Percentiles rank a stretch among this genome's conserved stretches.
These are phyloP conservation scores for Russula earlei DNA, from an alignment of 768 basidiomycete genomes.

Conservation along the genomic window DNA sequence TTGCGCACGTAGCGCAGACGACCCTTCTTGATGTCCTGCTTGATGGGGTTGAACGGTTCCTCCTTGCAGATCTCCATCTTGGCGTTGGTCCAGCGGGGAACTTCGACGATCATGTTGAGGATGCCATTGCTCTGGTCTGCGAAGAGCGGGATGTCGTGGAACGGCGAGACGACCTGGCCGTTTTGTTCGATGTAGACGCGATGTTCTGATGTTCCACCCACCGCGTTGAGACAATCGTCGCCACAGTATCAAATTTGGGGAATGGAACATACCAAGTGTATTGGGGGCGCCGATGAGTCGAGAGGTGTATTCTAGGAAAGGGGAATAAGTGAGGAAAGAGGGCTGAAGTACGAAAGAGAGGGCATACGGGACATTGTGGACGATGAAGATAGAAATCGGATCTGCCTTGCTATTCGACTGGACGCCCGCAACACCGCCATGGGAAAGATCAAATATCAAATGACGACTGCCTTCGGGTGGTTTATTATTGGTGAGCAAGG, in stretches of 20 bases:
- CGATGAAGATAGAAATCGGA: slow-evolving; percentile 44
- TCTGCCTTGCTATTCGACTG: slow-evolving; percentile 52
- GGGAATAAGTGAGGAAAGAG: not conserved
- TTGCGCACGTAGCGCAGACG: slow-evolving; percentile 95
- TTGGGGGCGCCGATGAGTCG: slow-evolving; percentile 83
- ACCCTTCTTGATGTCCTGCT: slow-evolving; percentile 97
- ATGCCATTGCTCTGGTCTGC: slow-evolving; percentile 91
- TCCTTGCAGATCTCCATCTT: slow-evolving; percentile 99
- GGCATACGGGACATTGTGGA: slow-evolving; percentile 50
- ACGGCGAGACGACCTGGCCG: slow-evolving; percentile 72
- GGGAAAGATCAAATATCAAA: not conserved
- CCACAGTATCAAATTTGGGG: not conserved
- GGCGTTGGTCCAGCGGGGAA: slow-evolving; percentile 99
- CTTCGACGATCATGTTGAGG: slow-evolving; percentile 98
- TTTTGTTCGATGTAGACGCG: slow-evolving; percentile 91
- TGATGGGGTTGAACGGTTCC: slow-evolving; percentile 99
- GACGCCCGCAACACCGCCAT: slow-evolving; percentile 11
- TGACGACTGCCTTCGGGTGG: not conserved
- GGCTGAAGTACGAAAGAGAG: slow-evolving; percentile 12
- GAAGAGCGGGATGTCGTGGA: slow-evolving; percentile 97
- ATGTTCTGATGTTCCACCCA: slow-evolving; percentile 62
- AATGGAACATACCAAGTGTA: slow-evolving; percentile 68
- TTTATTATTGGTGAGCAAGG: not conserved
- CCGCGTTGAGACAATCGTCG: too few species aligned
- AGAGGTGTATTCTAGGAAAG: slow-evolving; percentile 50